Evolutionary conservation across 108 stramenopile species (phyloP).

Genomic region (Mayamaea pseudoterrestris): DNA sequence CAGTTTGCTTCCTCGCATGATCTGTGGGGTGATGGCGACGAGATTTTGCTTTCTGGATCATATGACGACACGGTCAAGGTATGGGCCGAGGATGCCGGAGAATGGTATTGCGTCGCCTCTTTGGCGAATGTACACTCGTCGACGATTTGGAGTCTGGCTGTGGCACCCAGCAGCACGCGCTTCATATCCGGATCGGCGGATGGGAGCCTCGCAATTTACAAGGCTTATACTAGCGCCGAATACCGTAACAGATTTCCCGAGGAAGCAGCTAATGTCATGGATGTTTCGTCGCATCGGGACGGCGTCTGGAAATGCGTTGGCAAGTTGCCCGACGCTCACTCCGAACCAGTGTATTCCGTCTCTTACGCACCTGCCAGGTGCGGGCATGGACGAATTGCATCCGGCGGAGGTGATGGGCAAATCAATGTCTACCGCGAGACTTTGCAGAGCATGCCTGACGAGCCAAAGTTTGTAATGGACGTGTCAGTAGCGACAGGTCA

Average conservation of each 20-base stretch:
- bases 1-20: constrained; percentile 72
- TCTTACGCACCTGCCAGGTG: constrained; percentile 71
- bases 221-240: constrained; percentile 49
- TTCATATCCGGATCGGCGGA: constrained; percentile 71
- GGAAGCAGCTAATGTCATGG: constrained; percentile 4
- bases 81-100: constrained; percentile 94
- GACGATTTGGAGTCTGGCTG: constrained; percentile 84
- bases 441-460: constrained; percentile 30
- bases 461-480: constrained; percentile 54
- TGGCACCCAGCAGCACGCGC: constrained; percentile 65
- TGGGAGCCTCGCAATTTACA: constrained; percentile 61
- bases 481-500: constrained; percentile 14
- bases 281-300: constrained; percentile 15
- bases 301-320: constrained; percentile 72
- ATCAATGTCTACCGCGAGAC: constrained; percentile 74
- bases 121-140: constrained; percentile 51
- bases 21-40: constrained; percentile 72
- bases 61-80: constrained; percentile 90
- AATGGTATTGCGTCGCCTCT: constrained; percentile 88
- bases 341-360: constrained; percentile 46
- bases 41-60: constrained; percentile 65
- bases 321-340: constrained; percentile 49
- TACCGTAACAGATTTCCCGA: constrained; percentile 13
- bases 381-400: constrained; percentile 67
- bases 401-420: constrained; percentile 76